Percentiles rank a stretch among this genome's conserved stretches.
Evolutionary conservation across 352 stramenopile species (phyloP).

Genomic region (Blastocystis sp.): DNA sequence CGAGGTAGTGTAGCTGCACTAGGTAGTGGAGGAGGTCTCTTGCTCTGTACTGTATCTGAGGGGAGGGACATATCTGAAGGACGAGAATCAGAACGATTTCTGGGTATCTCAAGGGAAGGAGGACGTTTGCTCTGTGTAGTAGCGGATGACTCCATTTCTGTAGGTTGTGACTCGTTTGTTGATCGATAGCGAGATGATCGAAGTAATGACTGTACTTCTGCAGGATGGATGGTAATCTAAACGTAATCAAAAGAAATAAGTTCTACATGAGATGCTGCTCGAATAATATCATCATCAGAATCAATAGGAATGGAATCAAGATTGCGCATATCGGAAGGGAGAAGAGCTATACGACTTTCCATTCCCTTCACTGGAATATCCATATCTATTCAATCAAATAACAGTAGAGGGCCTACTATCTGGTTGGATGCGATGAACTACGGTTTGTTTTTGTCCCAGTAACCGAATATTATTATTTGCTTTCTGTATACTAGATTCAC

Average conservation of each 20-base stretch:
- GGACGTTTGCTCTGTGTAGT: background rate
- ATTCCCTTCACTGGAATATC: background rate
- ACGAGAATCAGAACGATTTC: background rate
- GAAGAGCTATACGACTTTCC: background rate
- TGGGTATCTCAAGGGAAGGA: background rate
- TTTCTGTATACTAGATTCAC: background rate
- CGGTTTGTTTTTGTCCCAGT: constrained; percentile 31
- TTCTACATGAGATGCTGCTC: background rate
- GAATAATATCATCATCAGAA: constrained; percentile 35
- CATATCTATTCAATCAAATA: background rate
- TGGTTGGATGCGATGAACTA: background rate
- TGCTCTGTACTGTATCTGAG: background rate
- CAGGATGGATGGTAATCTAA: constrained; percentile 21
- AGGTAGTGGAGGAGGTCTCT: background rate
- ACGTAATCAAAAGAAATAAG: background rate
- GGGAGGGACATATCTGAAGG: background rate
- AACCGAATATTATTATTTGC: constrained; percentile 24
- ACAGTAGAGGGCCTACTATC: background rate
- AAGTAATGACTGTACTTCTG: background rate
- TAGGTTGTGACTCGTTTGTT: background rate
- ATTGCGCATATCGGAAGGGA: constrained; percentile 12
- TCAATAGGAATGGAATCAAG: background rate
- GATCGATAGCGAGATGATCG: background rate
- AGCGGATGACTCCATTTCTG: background rate
- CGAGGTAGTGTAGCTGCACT: background rate